Conservation (phyloP, 2,329 filamentous ascomycete genomes). For the Pseudogymnoascus sp. region DNA sequence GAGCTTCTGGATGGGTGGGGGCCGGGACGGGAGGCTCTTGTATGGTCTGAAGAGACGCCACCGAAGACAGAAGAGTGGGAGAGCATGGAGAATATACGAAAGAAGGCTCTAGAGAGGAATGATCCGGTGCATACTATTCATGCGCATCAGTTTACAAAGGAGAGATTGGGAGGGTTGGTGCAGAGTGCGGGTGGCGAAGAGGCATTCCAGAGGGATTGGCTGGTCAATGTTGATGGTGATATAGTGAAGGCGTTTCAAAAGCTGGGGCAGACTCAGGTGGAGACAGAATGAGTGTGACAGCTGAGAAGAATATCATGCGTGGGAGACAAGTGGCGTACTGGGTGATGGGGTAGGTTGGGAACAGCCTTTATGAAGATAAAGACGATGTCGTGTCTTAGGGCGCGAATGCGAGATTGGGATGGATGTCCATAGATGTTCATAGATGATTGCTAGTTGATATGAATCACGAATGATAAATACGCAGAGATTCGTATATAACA, state of each 20-base stretch:
- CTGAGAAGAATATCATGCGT: not conserved
- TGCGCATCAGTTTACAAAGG: slow-evolving; percentile 54
- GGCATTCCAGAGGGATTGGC: slow-evolving; percentile 59
- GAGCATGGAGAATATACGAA: slow-evolving; percentile 41
- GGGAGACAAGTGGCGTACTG: not conserved
- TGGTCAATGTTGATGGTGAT: slow-evolving; percentile 67
- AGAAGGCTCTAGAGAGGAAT: slow-evolving; percentile 43
- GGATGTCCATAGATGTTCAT: not conserved
- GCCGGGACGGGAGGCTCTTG: slow-evolving; percentile 43
- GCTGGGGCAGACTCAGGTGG: slow-evolving; percentile 21
- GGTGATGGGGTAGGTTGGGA: not conserved
- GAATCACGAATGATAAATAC: slow-evolving; percentile 1
- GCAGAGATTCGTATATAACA: not conserved
- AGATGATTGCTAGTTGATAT: not conserved
- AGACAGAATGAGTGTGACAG: not conserved
- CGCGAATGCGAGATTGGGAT: not conserved
- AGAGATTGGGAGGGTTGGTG: slow-evolving; percentile 52
- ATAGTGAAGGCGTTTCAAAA: slow-evolving; percentile 56
- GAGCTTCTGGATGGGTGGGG: slow-evolving; percentile 56
- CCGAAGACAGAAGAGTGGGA: slow-evolving; percentile 23
- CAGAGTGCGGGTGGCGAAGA: slow-evolving; percentile 54
- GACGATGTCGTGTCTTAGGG: not conserved
- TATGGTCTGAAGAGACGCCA: slow-evolving; percentile 45
- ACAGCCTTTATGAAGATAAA: not conserved
- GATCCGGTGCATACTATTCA: slow-evolving; percentile 64